A percentile compares a stretch with the other conserved stretches of the same genome.
Evolutionary conservation across 1,284 basidiomycete species (phyloP).

Genomic region (Leccinum subatratum): DNA sequence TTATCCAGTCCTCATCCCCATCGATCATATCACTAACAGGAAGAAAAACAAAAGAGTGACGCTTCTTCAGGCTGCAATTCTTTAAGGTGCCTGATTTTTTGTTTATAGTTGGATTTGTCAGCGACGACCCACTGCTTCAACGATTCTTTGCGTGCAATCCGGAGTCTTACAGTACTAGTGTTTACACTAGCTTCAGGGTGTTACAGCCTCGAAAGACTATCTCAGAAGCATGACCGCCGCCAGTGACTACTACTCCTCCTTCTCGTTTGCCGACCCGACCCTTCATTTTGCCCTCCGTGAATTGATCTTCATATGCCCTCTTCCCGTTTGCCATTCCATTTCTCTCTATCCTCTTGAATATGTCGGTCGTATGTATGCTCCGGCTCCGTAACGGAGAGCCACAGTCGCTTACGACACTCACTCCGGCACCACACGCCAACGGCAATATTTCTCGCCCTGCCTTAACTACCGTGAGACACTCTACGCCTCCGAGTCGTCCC

Average conservation of each 20-base stretch:
- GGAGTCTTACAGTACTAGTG: too few relatives aligned
- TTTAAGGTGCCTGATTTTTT: too few relatives aligned
- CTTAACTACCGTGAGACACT: conserved; percentile 6
- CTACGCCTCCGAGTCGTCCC: not conserved
- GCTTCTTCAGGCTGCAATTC: too few relatives aligned
- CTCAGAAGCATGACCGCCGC: too few relatives aligned
- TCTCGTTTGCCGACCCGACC: conserved; percentile 10
- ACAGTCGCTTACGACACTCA: not conserved
- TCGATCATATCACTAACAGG: too few relatives aligned
- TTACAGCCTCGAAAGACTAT: too few relatives aligned
- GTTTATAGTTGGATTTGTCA: too few relatives aligned
- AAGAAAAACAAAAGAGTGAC: too few relatives aligned
- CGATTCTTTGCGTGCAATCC: too few relatives aligned
- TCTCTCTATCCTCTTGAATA: conserved; percentile 3
- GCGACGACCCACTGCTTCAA: too few relatives aligned
- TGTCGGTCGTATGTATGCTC: not conserved
- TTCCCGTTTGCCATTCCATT: conserved; percentile 1
- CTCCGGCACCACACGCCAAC: conserved; percentile 13
- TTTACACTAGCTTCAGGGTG: too few relatives aligned
- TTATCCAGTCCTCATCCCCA: too few relatives aligned
- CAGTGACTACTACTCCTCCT: not conserved
- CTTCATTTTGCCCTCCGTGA: conserved; percentile 7
- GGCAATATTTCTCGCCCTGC: conserved; percentile 4
- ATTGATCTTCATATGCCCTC: not conserved
- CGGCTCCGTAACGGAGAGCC: not conserved